Evolutionary conservation across 1,139 yeast species (phyloP), one percentile per base, ranked within the genome.

Genomic region (Sugiyamaella castrensis): DNA sequence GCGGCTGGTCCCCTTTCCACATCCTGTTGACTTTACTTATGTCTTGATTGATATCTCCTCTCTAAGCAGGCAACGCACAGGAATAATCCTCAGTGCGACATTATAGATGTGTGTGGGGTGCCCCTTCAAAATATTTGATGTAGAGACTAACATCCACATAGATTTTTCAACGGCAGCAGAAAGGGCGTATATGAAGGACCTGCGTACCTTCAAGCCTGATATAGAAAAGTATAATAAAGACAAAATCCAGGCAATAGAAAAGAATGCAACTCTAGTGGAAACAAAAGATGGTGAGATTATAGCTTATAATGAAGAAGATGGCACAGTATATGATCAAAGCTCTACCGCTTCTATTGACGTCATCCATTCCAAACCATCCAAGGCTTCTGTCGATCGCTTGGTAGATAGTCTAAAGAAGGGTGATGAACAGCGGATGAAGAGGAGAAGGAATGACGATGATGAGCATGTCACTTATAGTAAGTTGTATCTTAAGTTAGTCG

Each of bases 131-230:
- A n/a, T n/a, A n/a, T n/a, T n/a, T 9, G 9, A 9, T 10, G 13
- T 8, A 10, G n/a, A 4, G 32, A 12, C 48, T 40, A 44, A 43
- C 46, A 13, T 13, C 24, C 2, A 11, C 24, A 8, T 16, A 44
- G 79, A 80, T 59, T 74, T 71, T 55, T 67, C 73, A 39, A 74
- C 76, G 36, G 62, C 82, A 37, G 88, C 88, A 0, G 79, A 78
- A 39, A 73, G 68, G 47, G 72, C 83, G 0, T 82, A 82, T 61
- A 59, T 69, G 44, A 78, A 79, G 55, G 77, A 75, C 28, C 61
- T 81, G 9, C 59, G 64, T 19, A 66, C 66, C 4, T 44, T 76
- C 9, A 60, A 61, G 5, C 71, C 77, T 0, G 82, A 77, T 48
- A 61, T 70, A 36, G 76, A 72, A 24, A 64, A 72, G 5, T 81